These are phyloP conservation scores for Ophiostoma tasmaniense DNA, from an alignment of 2,329 filamentous ascomycete species.

Conservation along the genomic window DNA sequence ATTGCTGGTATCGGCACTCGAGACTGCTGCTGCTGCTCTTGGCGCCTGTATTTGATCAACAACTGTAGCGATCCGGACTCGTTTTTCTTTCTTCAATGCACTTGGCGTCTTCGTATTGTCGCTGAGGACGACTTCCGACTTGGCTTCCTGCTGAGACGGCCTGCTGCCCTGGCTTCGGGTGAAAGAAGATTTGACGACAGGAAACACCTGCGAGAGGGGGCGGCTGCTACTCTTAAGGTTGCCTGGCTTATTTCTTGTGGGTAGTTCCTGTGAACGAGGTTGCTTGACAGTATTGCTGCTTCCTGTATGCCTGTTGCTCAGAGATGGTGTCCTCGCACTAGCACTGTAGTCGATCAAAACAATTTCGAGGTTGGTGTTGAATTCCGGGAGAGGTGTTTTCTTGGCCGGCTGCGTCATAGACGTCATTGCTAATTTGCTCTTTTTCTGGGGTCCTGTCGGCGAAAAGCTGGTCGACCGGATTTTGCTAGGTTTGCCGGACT, in stretches of 20 bases:
- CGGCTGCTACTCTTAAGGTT: slow-evolving; percentile 3
- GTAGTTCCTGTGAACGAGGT: slow-evolving; percentile 12
- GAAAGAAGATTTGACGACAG: slow-evolving; percentile 18
- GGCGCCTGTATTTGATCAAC: neutral
- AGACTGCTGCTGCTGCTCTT: neutral
- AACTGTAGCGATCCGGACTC: neutral
- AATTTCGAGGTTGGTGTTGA: slow-evolving; percentile 11
- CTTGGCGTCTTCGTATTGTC: neutral
- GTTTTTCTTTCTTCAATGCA: neutral
- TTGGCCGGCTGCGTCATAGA: neutral
- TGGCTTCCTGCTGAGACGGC: neutral
- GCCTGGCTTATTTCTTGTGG: neutral
- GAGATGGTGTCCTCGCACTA: neutral
- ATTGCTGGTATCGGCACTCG: neutral
- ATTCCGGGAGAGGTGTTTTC: slow-evolving; percentile 13
- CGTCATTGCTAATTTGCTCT: neutral
- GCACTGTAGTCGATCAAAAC: slow-evolving; percentile 5
- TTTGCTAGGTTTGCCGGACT: neutral
- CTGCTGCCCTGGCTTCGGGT: neutral
- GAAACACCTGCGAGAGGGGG: slow-evolving; percentile 16
- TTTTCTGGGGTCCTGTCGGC: neutral
- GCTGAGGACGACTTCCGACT: neutral
- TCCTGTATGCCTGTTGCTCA: slow-evolving; percentile 8
- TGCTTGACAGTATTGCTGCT: slow-evolving; percentile 1
- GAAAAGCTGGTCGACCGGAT: neutral